Percentiles rank a stretch among this genome's conserved stretches.
phyloP scores from a whole-genome alignment of 305 asterid genomes.

The Fraxinus sp. region DNA sequence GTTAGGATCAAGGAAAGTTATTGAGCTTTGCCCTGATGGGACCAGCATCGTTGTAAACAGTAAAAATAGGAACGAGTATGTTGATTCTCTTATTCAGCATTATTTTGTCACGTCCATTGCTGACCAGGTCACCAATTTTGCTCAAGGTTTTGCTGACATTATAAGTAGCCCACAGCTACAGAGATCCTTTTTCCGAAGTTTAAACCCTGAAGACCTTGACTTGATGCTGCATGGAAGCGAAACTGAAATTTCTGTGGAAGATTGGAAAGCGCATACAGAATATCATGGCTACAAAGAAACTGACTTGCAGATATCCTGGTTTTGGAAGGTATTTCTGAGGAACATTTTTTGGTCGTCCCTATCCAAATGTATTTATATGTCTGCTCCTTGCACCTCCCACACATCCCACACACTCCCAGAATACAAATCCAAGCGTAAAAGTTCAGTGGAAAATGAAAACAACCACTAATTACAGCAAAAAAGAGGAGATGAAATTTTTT shows the following conservation, averaged over 20 bases:
- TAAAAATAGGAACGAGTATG: constrained; percentile 68
- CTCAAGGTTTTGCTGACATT: constrained; percentile 65
- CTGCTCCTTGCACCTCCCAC: not conserved
- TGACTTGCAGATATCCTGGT: constrained; percentile 80
- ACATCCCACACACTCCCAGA: not conserved
- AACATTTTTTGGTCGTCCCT: not conserved
- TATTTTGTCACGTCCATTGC: constrained; percentile 57
- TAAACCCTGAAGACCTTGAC: constrained; percentile 71
- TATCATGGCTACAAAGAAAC: constrained; percentile 65
- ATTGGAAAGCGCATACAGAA: constrained; percentile 82
- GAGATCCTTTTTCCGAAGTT: constrained; percentile 58
- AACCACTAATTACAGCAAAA: not conserved
- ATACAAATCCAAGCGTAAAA: not conserved
- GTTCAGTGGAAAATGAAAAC: not conserved
- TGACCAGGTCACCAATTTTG: constrained; percentile 62
- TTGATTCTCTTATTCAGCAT: constrained; percentile 64
- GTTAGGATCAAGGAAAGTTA: constrained; percentile 64
- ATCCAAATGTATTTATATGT: not conserved
- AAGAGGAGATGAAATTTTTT: not conserved
- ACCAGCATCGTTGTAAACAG: constrained; percentile 56
- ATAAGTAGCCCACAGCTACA: constrained; percentile 35
- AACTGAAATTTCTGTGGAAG: constrained; percentile 65
- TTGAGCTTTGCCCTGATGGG: constrained; percentile 70
- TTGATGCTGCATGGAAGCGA: constrained; percentile 78
- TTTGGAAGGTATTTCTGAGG: constrained; percentile 66